Evolutionary conservation across 768 basidiomycete species (phyloP), one percentile per base, ranked within the genome.

Genomic region (Termitomyces titanicus): DNA sequence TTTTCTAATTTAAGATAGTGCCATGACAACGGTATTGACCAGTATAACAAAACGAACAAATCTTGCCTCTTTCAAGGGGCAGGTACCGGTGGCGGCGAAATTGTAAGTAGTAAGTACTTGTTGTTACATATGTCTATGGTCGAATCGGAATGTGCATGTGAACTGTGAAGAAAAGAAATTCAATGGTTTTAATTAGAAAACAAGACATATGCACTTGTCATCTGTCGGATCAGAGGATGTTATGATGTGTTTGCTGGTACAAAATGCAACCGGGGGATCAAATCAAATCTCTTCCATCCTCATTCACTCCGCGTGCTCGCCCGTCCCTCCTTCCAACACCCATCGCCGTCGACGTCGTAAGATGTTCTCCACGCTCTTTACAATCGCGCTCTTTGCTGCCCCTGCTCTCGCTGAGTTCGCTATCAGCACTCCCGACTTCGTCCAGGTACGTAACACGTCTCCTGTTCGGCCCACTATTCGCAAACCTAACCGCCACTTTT

Each of bases 341-440:
- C 58, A 61, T 60, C 61, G 52, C 55, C 62, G 57, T 49, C 35
- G 63, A 64, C 64, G 60, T 57, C 61, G n/a, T 71, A 80, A 69
- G 72, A 92, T 92, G 90, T 85, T 84, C 80, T 74, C 82, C 75
- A 88, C 90, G 73, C 72, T 92, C 88, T 49, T 89, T 89, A 79
- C 80, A 57, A 67, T 82, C 73, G 77, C 86, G 64, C 81, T 91
- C 84, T 72, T 90, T 75, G 70, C 79, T 65, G 66, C 75, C 61
- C 73, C 84, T 68, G 78, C 79, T 68, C 61, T 79, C 51, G 84
- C 88, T 55, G 74, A 71, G 18, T 79, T 89, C 61, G 65, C 71
- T 39, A 72, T 90, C 63, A 65, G 63, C 60, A 79, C 79, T 24
- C 85, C 87, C 38, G 9, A 50, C 3, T 60, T 87, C 45, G 69